Percentiles rank a stretch among this genome's conserved stretches.
phyloP scores from a whole-genome alignment of 129 eudicot species.

The Flaveria bidentis region DNA sequence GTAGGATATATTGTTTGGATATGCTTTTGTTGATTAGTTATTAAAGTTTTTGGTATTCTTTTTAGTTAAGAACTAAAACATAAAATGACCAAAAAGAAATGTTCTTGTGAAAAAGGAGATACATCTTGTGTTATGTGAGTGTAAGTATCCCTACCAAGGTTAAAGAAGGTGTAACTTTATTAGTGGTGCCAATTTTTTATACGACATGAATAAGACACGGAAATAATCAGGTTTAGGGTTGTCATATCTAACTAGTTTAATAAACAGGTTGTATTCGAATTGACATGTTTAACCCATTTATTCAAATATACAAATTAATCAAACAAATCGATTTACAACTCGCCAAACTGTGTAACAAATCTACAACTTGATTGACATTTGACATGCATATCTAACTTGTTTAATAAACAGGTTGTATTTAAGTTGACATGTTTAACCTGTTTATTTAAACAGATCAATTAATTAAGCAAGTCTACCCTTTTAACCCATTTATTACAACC shows the following conservation, averaged over 20 bases:
- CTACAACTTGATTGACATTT: too few species aligned
- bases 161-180: neutral
- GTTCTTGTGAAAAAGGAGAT: neutral
- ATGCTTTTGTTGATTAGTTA: neutral
- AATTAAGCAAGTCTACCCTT: too few species aligned
- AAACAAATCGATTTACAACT: neutral
- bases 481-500: neutral
- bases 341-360: neutral
- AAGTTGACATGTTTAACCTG: too few species aligned
- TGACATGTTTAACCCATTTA: too few species aligned
- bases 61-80: neutral
- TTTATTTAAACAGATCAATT: too few species aligned
- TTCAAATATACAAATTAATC: too few species aligned
- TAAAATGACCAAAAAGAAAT: neutral
- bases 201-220: neutral
- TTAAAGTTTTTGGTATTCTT: neutral
- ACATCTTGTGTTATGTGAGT: constrained; percentile 1
- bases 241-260: neutral
- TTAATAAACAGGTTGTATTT: neutral
- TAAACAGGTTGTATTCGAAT: neutral
- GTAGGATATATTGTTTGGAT: neutral
- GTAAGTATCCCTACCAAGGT: neutral
- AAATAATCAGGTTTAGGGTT: neutral
- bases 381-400: neutral
- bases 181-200: neutral